Percentiles rank a stretch among this genome's conserved stretches.
phyloP scores from a whole-genome alignment of 306 rosid genomes.

The Malus sylvestris region DNA sequence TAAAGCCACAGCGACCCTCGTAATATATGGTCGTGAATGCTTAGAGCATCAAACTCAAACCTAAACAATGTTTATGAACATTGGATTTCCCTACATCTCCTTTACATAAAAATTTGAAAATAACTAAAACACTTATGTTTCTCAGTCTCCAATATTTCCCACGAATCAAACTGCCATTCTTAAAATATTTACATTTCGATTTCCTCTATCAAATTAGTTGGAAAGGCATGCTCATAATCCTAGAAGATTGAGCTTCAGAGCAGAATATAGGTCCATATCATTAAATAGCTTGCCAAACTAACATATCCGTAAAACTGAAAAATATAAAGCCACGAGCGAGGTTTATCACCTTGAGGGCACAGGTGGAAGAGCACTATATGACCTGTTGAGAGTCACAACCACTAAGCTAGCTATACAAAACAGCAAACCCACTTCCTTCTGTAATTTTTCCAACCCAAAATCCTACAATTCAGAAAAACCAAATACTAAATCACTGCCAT shows the following conservation, averaged over 20 bases:
- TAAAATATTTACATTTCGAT: background rate
- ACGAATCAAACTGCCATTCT: background rate
- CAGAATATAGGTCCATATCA: background rate
- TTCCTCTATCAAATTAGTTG: background rate
- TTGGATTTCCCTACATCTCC: background rate
- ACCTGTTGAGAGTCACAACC: conserved; percentile 54
- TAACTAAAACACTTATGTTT: background rate
- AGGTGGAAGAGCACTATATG: conserved; percentile 46
- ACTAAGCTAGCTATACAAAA: conserved; percentile 59
- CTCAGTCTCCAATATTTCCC: background rate
- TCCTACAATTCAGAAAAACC: conserved; percentile 39
- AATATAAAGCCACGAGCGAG: background rate
- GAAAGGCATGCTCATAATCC: background rate
- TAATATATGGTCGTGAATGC: background rate
- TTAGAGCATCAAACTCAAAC: background rate
- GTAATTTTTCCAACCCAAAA: conserved; percentile 48
- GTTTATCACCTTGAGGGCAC: conserved; percentile 51
- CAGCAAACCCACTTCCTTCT: conserved; percentile 50
- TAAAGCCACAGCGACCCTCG: background rate
- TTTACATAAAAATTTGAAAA: background rate
- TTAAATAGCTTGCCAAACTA: background rate
- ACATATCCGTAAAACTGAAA: background rate
- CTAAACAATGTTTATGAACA: background rate
- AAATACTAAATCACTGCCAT: background rate
- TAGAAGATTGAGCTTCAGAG: background rate